Evolutionary conservation across 2,329 filamentous ascomycete species (phyloP).

Genomic region (Arachnomyces sp.): DNA sequence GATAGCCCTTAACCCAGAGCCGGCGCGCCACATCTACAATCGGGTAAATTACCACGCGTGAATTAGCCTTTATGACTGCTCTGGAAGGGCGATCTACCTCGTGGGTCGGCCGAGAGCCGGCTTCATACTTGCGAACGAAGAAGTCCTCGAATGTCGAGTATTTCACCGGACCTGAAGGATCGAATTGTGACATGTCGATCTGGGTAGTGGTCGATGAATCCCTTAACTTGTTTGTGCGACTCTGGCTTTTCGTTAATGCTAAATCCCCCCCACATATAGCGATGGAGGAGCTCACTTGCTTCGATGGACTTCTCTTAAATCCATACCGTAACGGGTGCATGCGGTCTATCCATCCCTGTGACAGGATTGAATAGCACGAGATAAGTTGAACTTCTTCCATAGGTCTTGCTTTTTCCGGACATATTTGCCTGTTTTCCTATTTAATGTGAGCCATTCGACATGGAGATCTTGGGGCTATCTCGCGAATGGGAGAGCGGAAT

Average conservation of each 20-base stretch:
- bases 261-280: too few species aligned
- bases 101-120: slow-evolving; percentile 23
- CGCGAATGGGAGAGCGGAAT: too few species aligned
- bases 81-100: slow-evolving; percentile 17
- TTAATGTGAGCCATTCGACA: slow-evolving; percentile 7
- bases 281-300: slow-evolving; percentile 20
- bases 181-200: slow-evolving; percentile 33
- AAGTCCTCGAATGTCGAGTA: slow-evolving; percentile 34
- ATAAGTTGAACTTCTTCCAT: slow-evolving; percentile 34
- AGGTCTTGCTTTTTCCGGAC: slow-evolving; percentile 34
- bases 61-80: slow-evolving; percentile 30
- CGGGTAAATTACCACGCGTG: slow-evolving; percentile 29
- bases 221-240: slow-evolving; percentile 28
- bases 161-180: slow-evolving; percentile 25
- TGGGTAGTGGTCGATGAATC: slow-evolving; percentile 30
- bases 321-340: slow-evolving; percentile 30
- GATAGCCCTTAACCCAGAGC: slow-evolving; percentile 38
- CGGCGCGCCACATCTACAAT: slow-evolving; percentile 25
- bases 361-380: slow-evolving; percentile 36
- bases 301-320: slow-evolving; percentile 29
- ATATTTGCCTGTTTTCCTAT: slow-evolving; percentile 5
- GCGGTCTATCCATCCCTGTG: slow-evolving; percentile 33
- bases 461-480: slow-evolving; percentile 8
- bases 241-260: slow-evolving; percentile 20
- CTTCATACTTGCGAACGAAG: slow-evolving; percentile 28